phyloP scores from a whole-genome alignment of 352 stramenopile genomes.

The Phytophthora citrophthora region DNA sequence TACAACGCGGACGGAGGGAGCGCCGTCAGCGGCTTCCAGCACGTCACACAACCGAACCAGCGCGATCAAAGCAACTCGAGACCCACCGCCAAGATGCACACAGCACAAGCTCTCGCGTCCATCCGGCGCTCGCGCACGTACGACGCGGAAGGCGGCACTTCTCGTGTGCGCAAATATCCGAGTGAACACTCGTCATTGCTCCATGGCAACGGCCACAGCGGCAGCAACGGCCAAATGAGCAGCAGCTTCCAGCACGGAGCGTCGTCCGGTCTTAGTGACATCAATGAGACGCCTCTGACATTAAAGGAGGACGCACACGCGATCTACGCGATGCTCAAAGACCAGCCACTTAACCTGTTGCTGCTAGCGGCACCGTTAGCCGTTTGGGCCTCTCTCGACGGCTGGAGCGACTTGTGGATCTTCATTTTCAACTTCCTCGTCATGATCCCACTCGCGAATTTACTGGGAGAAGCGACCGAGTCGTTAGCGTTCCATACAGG shows the following conservation, averaged over 20 bases:
- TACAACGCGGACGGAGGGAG: constrained; percentile 19
- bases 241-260: constrained; percentile 12
- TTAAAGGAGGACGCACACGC: constrained; percentile 46
- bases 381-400: constrained; percentile 63
- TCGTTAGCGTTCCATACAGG: constrained; percentile 96
- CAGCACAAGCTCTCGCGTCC: constrained; percentile 62
- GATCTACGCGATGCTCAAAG: constrained; percentile 53
- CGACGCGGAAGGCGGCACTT: constrained; percentile 30
- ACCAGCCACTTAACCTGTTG: constrained; percentile 74
- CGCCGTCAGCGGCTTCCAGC: constrained; percentile 5
- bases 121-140: constrained; percentile 60
- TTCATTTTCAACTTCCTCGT: constrained; percentile 97
- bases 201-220: constrained; percentile 26
- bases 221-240: constrained; percentile 23
- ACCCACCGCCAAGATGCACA: constrained; percentile 52
- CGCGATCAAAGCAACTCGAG: background rate
- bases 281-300: constrained; percentile 16
- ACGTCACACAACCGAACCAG: constrained; percentile 30
- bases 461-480: constrained; percentile 98
- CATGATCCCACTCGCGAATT: constrained; percentile 95
- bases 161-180: constrained; percentile 27
- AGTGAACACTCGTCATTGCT: constrained; percentile 51
- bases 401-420: constrained; percentile 79
- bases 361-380: constrained; percentile 67
- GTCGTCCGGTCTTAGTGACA: constrained; percentile 10